These are phyloP conservation scores for Claviceps pusilla DNA, from an alignment of 2,329 filamentous ascomycete genomes.

Conservation along the genomic window DNA sequence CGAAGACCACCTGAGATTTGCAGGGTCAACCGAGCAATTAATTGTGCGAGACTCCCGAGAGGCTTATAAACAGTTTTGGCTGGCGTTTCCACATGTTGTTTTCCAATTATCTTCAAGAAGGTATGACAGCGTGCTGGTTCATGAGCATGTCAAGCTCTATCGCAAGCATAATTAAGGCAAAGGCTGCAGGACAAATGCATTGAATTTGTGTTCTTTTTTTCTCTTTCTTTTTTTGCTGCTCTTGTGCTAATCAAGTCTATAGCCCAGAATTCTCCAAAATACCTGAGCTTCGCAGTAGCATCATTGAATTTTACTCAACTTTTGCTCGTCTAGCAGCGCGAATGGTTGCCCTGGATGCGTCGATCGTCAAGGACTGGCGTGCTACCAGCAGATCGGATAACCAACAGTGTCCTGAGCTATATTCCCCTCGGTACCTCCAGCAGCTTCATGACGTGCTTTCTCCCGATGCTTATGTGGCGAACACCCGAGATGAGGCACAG, in stretches of 20 bases:
- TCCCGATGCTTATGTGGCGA: constrained; percentile 7
- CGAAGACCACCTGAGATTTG: constrained; percentile 29
- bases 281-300: constrained; percentile 16
- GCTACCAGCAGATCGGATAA: constrained; percentile 1
- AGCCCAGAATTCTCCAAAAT: constrained; percentile 8
- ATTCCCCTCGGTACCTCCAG: constrained; percentile 26
- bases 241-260: not conserved
- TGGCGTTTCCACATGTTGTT: constrained; percentile 34
- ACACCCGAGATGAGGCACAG: constrained; percentile 7
- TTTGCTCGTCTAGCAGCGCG: constrained; percentile 37
- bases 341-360: constrained; percentile 34
- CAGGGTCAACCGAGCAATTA: constrained; percentile 18
- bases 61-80: constrained; percentile 36
- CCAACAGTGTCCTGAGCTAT: constrained; percentile 12
- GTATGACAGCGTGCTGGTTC: constrained; percentile 18
- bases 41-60: constrained; percentile 27
- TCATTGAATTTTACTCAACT: constrained; percentile 21
- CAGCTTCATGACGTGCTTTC: constrained; percentile 22
- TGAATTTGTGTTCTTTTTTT: not conserved
- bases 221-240: not conserved
- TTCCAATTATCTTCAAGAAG: constrained; percentile 19
- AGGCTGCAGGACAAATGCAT: not conserved
- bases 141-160: not conserved
- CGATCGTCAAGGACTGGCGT: constrained; percentile 9
- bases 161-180: not conserved